Percentiles rank a stretch among this genome's conserved stretches.
Evolutionary conservation across 1,284 basidiomycete genomes (phyloP).

Genomic region (Cutaneotrichosporon dermatis): DNA sequence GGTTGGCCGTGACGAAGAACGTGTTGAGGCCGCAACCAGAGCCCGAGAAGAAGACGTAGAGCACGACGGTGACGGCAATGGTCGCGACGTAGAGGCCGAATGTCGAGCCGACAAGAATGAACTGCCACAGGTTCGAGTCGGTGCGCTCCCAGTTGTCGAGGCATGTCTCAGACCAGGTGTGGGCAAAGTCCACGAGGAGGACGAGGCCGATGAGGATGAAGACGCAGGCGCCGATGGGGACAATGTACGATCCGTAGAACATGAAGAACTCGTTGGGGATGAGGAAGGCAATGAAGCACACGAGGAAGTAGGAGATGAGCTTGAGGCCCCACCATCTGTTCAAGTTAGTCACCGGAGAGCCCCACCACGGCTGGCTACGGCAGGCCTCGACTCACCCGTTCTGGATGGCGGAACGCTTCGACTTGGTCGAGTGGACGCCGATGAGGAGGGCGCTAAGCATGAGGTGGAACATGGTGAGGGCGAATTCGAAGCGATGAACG

Average conservation of each 20-base stretch:
- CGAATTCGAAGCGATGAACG: slow-evolving; percentile 97
- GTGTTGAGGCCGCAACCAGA: slow-evolving; percentile 79
- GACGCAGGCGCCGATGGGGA: slow-evolving; percentile 82
- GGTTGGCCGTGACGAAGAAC: slow-evolving; percentile 93
- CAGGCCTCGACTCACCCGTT: slow-evolving; percentile 79
- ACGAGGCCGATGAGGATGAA: slow-evolving; percentile 97
- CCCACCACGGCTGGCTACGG: no score
- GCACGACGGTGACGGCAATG: slow-evolving; percentile 76
- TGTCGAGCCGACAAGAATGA: slow-evolving; percentile 91
- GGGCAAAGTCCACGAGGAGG: slow-evolving; percentile 96
- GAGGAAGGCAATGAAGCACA: slow-evolving; percentile 84
- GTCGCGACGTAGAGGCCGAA: slow-evolving; percentile 78
- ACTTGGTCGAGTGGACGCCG: slow-evolving; percentile 81
- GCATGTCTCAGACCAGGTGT: slow-evolving; percentile 96
- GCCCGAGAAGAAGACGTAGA: slow-evolving; percentile 88
- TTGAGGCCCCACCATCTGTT: slow-evolving; percentile 98
- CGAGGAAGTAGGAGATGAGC: slow-evolving; percentile 70
- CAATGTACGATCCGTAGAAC: slow-evolving; percentile 77
- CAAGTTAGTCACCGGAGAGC: background rate
- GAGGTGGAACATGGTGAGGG: slow-evolving; percentile 81
- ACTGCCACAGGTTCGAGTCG: slow-evolving; percentile 89
- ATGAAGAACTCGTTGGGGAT: slow-evolving; percentile 59
- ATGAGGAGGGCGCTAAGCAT: slow-evolving; percentile 74
- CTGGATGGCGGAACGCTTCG: slow-evolving; percentile 89
- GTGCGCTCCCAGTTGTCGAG: slow-evolving; percentile 91